Percentiles rank a stretch among this genome's conserved stretches.
Conservation (phyloP, 257 asterid species). For the Handroanthus guayacan region DNA sequence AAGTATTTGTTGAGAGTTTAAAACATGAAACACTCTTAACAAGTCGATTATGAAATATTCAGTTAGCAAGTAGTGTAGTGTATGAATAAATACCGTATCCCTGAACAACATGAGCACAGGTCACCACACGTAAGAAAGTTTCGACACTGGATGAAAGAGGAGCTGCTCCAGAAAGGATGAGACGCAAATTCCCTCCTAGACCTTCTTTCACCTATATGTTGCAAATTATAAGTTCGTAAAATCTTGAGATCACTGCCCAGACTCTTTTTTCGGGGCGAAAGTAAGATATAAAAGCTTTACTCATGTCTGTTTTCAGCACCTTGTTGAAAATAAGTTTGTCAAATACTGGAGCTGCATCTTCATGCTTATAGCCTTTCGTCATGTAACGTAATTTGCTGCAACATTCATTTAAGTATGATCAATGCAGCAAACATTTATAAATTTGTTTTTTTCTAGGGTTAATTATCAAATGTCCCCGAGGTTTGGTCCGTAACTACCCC, state of each 20-base stretch:
- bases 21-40: neutral
- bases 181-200: slow-evolving; percentile 82
- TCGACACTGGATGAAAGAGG: slow-evolving; percentile 83
- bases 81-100: slow-evolving; percentile 64
- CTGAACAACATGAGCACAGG: slow-evolving; percentile 84
- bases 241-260: slow-evolving; percentile 1
- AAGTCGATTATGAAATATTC: too few relatives aligned
- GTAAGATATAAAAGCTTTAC: slow-evolving; percentile 10
- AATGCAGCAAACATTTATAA: too few relatives aligned
- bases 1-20: neutral
- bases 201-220: slow-evolving; percentile 69
- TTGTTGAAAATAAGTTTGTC: slow-evolving; percentile 79
- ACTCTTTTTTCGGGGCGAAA: neutral
- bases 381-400: slow-evolving; percentile 76
- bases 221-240: slow-evolving; percentile 11
- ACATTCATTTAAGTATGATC: too few relatives aligned
- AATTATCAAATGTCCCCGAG: too few relatives aligned
- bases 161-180: slow-evolving; percentile 87
- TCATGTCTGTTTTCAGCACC: slow-evolving; percentile 43
- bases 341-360: slow-evolving; percentile 72
- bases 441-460: too few relatives aligned
- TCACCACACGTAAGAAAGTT: slow-evolving; percentile 78
- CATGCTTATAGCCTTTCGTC: slow-evolving; percentile 73
- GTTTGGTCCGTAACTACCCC: too few relatives aligned
- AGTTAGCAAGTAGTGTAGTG: too few relatives aligned